phyloP scores from a whole-genome alignment of 352 stramenopile genomes.

The Elongisporangium undulatum region DNA sequence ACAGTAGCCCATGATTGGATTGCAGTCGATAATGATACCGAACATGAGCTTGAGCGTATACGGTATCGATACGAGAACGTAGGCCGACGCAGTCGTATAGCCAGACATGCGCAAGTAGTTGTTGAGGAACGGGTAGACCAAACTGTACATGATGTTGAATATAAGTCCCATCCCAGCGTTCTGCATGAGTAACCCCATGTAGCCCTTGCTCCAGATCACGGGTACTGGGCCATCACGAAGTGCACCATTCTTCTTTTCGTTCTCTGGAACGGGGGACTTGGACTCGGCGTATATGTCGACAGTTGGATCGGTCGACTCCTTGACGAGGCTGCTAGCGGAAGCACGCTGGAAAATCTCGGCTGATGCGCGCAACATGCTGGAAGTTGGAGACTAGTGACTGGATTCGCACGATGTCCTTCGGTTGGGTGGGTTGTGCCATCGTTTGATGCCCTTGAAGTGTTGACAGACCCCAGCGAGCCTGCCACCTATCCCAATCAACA shows the following conservation, averaged over 20 bases:
- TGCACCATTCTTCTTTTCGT: conserved; percentile 30
- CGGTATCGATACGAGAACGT: conserved; percentile 24
- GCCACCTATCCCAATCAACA: no score
- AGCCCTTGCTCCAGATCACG: conserved; percentile 25
- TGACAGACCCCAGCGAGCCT: no score
- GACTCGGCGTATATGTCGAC: background rate
- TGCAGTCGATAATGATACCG: conserved; percentile 23
- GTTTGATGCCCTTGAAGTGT: background rate
- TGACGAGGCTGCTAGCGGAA: background rate
- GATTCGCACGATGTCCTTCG: background rate
- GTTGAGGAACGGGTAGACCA: conserved; percentile 51
- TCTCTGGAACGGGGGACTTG: background rate
- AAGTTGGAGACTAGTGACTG: background rate
- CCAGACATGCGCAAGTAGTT: conserved; percentile 50
- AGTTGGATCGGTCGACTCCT: background rate
- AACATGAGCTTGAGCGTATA: conserved; percentile 37
- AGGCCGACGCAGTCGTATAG: conserved; percentile 29
- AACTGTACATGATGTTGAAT: conserved; percentile 33
- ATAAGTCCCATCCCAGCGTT: conserved; percentile 44
- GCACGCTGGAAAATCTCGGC: background rate
- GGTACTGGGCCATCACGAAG: conserved; percentile 31
- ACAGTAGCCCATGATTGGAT: conserved; percentile 30
- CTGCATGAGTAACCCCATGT: conserved; percentile 40
- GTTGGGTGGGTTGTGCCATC: background rate
- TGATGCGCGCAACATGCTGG: background rate